Conservation (phyloP, 2,329 filamentous ascomycete species). For the Chrysosporium queenslandicum region DNA sequence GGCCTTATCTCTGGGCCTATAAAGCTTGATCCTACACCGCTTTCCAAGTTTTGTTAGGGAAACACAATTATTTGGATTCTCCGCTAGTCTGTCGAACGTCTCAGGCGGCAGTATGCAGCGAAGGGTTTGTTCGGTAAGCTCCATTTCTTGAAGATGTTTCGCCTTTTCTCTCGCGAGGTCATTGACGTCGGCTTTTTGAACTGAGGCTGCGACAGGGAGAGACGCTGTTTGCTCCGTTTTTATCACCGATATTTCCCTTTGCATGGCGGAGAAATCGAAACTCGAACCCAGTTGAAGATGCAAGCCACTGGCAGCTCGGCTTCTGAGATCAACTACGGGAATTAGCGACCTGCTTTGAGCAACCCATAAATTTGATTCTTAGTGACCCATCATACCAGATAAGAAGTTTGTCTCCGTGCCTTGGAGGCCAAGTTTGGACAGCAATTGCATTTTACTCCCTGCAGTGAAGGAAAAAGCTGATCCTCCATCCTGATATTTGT, state of each 20-base stretch:
- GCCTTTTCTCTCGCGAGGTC: not conserved
- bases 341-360: not conserved
- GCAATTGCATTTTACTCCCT: not conserved
- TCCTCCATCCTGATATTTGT: not conserved
- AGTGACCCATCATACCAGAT: not conserved
- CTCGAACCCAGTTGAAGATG: not conserved
- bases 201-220: not conserved
- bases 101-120: not conserved
- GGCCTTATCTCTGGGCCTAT: not conserved
- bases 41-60: not conserved
- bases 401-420: not conserved
- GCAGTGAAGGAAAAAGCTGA: not conserved
- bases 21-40: not conserved
- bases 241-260: not conserved
- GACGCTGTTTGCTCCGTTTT: not conserved
- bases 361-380: not conserved
- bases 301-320: not conserved
- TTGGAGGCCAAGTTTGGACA: not conserved
- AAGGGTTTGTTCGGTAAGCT: not conserved
- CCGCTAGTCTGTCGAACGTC: not conserved
- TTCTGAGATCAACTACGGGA: not conserved
- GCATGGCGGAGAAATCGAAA: conserved; percentile 3
- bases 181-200: not conserved
- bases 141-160: not conserved
- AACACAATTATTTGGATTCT: not conserved